Evolutionary conservation across 176 grass and related monocot species (phyloP).

Genomic region (Pontederia crassipes): DNA sequence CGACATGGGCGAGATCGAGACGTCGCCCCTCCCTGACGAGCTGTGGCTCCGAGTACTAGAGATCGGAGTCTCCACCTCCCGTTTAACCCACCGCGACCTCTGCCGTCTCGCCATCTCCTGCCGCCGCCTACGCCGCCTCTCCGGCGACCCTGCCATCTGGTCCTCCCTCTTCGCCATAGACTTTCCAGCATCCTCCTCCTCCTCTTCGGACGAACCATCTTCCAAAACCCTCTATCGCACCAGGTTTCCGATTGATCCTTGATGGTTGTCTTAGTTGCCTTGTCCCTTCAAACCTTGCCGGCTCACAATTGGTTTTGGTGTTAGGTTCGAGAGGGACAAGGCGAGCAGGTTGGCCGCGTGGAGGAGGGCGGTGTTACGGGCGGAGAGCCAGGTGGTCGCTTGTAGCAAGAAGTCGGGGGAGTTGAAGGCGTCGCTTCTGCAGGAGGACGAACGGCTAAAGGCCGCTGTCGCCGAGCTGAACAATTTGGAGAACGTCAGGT

Average conservation of each 20-base stretch:
- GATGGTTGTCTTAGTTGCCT: neutral
- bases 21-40: slow-evolving; percentile 63
- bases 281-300: neutral
- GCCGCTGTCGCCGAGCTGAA: slow-evolving; percentile 32
- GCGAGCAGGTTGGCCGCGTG: slow-evolving; percentile 27
- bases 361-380: slow-evolving; percentile 42
- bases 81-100: slow-evolving; percentile 65
- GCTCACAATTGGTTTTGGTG: neutral
- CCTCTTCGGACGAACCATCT: slow-evolving; percentile 10
- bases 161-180: slow-evolving; percentile 50
- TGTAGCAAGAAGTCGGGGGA: slow-evolving; percentile 42
- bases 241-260: slow-evolving; percentile 22
- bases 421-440: slow-evolving; percentile 28
- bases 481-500: slow-evolving; percentile 47
- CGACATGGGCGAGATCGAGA: neutral
- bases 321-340: slow-evolving; percentile 87
- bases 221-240: slow-evolving; percentile 69
- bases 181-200: slow-evolving; percentile 35
- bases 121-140: slow-evolving; percentile 61
- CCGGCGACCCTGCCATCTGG: slow-evolving; percentile 50
- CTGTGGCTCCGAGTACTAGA: slow-evolving; percentile 72
- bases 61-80: slow-evolving; percentile 43
- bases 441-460: slow-evolving; percentile 50
- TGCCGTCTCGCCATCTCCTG: slow-evolving; percentile 74
- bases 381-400: slow-evolving; percentile 39